Base-by-base conservation (phyloP, 164 flowering plant species). In the Berberis thunbergii region DNA sequence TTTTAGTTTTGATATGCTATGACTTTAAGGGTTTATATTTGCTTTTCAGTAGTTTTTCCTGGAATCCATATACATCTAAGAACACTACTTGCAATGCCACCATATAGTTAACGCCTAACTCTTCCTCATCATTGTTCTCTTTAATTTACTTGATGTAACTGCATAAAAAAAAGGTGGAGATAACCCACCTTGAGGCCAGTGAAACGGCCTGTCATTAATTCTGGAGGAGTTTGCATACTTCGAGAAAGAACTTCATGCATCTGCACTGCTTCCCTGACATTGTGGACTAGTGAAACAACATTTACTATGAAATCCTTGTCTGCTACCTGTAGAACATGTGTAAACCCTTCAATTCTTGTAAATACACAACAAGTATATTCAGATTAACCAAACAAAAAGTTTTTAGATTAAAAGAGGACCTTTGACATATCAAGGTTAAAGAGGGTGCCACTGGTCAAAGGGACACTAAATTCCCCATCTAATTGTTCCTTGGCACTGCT, bases 401-500 rank as follows among this genome's bases (percentile, higher is more conserved):
- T n/a, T 3, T 40, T 41, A 58, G 38, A 26, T 8, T 42, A 64
- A 46, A 54, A 59, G 41, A 1, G 61, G 45, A 94, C 99, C 96
- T 88, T 81, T 55, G 90, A 79, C 81, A 91, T 66, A 69, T 85
- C 76, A 70, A 95, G 81, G 65, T 65, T 83, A 71, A 89, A n/a
- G 66, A 65, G 62, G 49, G 57, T 67, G 58, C 86, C 94, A 76
- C 70, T 73, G 39, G 76, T 73, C 77, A 86, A 73, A 8, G 89
- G 77, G 42, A 84, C 57, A 43, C 66, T 71, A 69, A 91, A 59
- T 67, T 76, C 82, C 68, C 96, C 97, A 66, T 64, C 74, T 60
- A 83, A 60, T 56, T 80, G 74, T 62, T 74, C 72, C 41, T 39
- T 3, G n/a, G 69, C 67, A 70, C 70, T 73, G 61, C 75, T 59